Base-by-base conservation (phyloP, 176 grass and related monocot genomes). In the Triticum monococcum region DNA sequence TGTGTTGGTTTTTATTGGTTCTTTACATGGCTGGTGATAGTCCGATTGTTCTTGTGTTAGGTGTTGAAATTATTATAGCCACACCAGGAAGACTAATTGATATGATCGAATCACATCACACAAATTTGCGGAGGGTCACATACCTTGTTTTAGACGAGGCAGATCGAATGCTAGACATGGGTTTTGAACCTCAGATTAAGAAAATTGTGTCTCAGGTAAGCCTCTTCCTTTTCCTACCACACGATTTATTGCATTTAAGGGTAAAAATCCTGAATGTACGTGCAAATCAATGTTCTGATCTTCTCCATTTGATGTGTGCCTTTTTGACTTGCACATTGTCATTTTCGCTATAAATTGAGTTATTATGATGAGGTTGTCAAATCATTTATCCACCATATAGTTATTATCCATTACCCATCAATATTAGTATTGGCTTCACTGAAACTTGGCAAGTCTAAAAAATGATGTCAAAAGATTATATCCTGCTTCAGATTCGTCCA, bases 61-160 rank as follows among this genome's bases (percentile, higher is more conserved):
- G 93, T 78, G 97, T 97, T 89, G 97, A 99, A 89, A 90, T 99
- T 83, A 87, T 99, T 80, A 99, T 99, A 91, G 97, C 97, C 57
- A 99, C 97, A 30, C 97, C 97, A 80, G 97, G 97, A 72, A 91
- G 97, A 90, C 86, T 99, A 57, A 99, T 99, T 72, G 97, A 97
- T 92, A 99, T 97, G 97, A 89, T 99, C 81, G 97, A 99, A 80
- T 99, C 97, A 54, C 94, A 97, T 79, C 87, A 94, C 86, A 97
- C 97, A 88, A 99, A 99, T 75, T 89, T 99, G 79, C 90, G 94
- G 75, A 89, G 97, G 75, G 89, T 99, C 32, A 99, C 97, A 68
- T 99, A 97, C 88, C 94, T 99, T 77, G 97, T 99, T 90, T 92
- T 99, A 88, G 94, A 99, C 57, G 97, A 99, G 81, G 97, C 97